phyloP scores from a whole-genome alignment of 2,329 filamentous ascomycete species.

The Rasamsonia emersonii region DNA sequence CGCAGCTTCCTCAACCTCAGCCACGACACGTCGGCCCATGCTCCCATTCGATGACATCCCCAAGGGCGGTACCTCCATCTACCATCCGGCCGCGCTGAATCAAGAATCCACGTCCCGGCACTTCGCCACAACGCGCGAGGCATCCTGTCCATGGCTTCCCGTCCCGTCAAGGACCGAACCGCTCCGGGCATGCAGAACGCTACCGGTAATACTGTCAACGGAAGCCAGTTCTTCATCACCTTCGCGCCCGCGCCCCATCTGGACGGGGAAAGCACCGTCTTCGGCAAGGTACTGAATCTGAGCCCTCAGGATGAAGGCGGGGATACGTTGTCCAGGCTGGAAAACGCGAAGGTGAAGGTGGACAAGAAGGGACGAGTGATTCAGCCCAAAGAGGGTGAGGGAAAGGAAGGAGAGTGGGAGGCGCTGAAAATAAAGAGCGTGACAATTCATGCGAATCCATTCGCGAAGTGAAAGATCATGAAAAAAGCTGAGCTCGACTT shows the following conservation, averaged over 20 bases:
- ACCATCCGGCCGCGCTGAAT: slow-evolving; percentile 44
- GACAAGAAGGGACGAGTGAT: slow-evolving; percentile 55
- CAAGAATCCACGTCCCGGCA: slow-evolving; percentile 53
- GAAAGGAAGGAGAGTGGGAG: slow-evolving; percentile 34
- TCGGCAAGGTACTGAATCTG: slow-evolving; percentile 49
- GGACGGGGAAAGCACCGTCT: slow-evolving; percentile 59
- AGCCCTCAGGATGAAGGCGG: slow-evolving; percentile 36
- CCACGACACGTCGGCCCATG: slow-evolving; percentile 30
- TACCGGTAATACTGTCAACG: slow-evolving; percentile 38
- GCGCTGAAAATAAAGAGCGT: slow-evolving; percentile 47
- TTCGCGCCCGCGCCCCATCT: slow-evolving; percentile 54
- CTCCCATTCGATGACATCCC: slow-evolving; percentile 38
- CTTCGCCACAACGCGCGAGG: slow-evolving; percentile 50
- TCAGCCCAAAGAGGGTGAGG: slow-evolving; percentile 32
- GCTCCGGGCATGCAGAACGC: slow-evolving; percentile 39
- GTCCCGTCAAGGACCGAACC: slow-evolving; percentile 34
- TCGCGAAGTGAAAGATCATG: slow-evolving; percentile 43
- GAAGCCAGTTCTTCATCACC: slow-evolving; percentile 57
- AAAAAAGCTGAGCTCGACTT: neutral
- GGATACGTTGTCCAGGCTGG: slow-evolving; percentile 41
- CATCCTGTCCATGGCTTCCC: slow-evolving; percentile 52
- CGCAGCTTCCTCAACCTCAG: slow-evolving; percentile 35
- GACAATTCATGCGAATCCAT: slow-evolving; percentile 56
- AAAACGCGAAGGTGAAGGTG: slow-evolving; percentile 51
- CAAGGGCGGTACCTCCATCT: slow-evolving; percentile 51